Base-by-base conservation (phyloP, 345 rosid species). In the Hibiscus syriacus region DNA sequence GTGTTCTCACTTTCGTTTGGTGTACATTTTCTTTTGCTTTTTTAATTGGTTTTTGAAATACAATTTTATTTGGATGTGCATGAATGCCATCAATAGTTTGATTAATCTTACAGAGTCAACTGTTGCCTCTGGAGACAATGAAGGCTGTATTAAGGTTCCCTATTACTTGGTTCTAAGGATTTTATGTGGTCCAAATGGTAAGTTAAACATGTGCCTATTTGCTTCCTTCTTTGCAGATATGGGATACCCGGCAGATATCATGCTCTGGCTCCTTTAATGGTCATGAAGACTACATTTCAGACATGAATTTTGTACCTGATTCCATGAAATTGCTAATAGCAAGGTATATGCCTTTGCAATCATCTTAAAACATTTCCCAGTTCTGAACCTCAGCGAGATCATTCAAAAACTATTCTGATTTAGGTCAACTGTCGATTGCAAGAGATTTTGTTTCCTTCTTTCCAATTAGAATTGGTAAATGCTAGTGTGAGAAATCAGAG, bases 161-260 rank as follows among this genome's bases (percentile, higher is more conserved):
- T 19, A 20, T 16, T 17, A 22, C 69, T 52, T 22, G 4, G 17
- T 32, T 20, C 0, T 30, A 36, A 57, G 11, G 36, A 46, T 30
- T 29, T 70, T 34, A 38, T 59, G 26, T 10, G 46, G 34, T 39
- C 32, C 52, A 6, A 36, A 52, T 55, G 34, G 30, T 16, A 55
- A 38, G 19, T 55, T 53, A 25, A 56, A 6, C 34, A 23, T 46
- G 11, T 53, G n/a, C 50, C 68, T 62, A 19, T n/a, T 23, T 65
- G 30, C 14, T 53, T 55, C 53, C 54, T 62, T 53, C 71, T 72
- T 54, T 45, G 74, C 55, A 93, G 98, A 83, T 90, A 34, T 93
- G 98, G 98, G 98, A 93, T 78, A 85, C 94, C 17, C 84, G 98
- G 75, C 97, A 93, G 73, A 90, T 85, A 3, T 72, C 92, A 70